Conservation (phyloP, 805 yeast genomes). For the Candida nitratophila region DNA sequence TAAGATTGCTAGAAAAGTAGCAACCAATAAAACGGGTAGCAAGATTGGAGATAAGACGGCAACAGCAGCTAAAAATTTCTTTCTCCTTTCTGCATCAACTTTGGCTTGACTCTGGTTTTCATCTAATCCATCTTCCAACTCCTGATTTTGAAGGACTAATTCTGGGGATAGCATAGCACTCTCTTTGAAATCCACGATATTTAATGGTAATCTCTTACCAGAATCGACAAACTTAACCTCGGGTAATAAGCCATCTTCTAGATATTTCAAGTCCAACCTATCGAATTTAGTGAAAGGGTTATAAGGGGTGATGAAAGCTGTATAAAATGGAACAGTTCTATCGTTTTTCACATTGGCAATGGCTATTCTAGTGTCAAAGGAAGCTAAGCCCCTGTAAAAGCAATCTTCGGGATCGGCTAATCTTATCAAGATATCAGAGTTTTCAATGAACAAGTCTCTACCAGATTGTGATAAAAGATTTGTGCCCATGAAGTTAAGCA, state of each 20-base stretch:
- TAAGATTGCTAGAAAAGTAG: not conserved
- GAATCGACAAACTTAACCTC: slow-evolving; percentile 20
- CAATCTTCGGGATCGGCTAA: slow-evolving; percentile 45
- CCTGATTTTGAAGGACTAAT: not conserved
- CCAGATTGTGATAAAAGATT: slow-evolving; percentile 62
- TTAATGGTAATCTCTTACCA: slow-evolving; percentile 34
- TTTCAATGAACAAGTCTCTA: slow-evolving; percentile 53
- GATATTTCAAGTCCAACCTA: slow-evolving; percentile 37
- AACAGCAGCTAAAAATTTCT: not conserved
- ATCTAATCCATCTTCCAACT: not conserved
- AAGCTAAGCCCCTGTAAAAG: slow-evolving; percentile 47
- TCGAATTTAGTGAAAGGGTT: slow-evolving; percentile 65
- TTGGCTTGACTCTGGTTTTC: not conserved
- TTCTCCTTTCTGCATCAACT: not conserved
- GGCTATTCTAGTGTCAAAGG: slow-evolving; percentile 49
- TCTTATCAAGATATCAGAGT: slow-evolving; percentile 36
- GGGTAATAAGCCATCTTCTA: slow-evolving; percentile 33
- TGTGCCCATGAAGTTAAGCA: slow-evolving; percentile 48
- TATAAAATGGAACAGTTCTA: slow-evolving; percentile 81
- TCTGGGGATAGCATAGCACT: not conserved
- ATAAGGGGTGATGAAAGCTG: slow-evolving; percentile 66
- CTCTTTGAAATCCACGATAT: slow-evolving; percentile 37
- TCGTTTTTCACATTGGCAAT: slow-evolving; percentile 78
- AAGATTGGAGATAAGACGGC: not conserved
- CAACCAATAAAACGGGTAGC: not conserved